Percentiles rank a stretch among this genome's conserved stretches.
Evolutionary conservation across 176 grass and related monocot species (phyloP).

Genomic region (Melocanna baccifera): DNA sequence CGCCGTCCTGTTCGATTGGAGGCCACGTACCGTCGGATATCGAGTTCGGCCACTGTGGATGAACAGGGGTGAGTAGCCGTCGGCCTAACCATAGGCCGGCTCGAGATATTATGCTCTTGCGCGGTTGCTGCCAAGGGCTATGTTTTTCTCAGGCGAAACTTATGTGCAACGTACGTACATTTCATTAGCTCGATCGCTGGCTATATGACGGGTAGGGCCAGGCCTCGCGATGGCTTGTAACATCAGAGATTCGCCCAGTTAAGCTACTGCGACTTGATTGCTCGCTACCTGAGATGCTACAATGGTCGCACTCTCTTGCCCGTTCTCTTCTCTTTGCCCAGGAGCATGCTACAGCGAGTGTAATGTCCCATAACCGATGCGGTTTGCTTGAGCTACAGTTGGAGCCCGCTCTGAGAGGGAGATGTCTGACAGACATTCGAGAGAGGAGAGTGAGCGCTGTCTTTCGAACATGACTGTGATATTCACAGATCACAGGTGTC

Average conservation of each 20-base stretch:
- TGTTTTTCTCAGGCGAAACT: neutral
- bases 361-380: neutral
- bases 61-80: constrained; percentile 28
- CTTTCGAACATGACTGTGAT: neutral
- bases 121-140: neutral
- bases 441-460: neutral
- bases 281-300: constrained; percentile 19
- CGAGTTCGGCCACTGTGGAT: constrained; percentile 15
- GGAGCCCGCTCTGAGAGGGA: neutral
- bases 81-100: constrained; percentile 29
- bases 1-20: neutral
- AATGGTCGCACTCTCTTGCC: constrained; percentile 6
- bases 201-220: neutral
- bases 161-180: neutral
- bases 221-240: neutral
- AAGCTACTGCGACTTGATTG: neutral
- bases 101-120: neutral
- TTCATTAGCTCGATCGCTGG: neutral
- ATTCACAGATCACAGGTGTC: neutral
- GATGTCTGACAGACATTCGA: constrained; percentile 4
- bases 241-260: constrained; percentile 13
- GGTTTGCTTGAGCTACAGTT: neutral
- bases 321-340: constrained; percentile 19
- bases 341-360: neutral
- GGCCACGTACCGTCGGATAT: neutral